Percentiles rank a stretch among this genome's conserved stretches.
phyloP scores from a whole-genome alignment of 352 stramenopile genomes.

The Phytopythium kandeliae region DNA sequence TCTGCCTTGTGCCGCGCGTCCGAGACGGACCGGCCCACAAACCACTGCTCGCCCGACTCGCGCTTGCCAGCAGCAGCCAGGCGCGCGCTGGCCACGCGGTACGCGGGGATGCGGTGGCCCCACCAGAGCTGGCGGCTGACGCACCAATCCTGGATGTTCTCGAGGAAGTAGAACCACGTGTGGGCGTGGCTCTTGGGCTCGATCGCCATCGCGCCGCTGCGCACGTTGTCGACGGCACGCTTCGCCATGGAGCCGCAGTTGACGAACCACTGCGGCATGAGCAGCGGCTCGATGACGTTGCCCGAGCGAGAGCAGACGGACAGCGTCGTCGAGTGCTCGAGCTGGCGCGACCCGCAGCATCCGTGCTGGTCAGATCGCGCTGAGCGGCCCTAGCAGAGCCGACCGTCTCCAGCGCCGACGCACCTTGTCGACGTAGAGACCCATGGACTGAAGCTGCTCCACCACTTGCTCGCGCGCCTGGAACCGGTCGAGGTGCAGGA shows the following conservation, averaged over 20 bases:
- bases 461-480: conserved; percentile 89
- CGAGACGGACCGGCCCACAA: conserved; percentile 91
- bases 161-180: conserved; percentile 98
- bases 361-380: neutral
- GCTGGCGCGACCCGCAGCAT: conserved; percentile 11
- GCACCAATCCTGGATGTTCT: conserved; percentile 99
- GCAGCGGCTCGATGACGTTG: conserved; percentile 98
- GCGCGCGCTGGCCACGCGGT: conserved; percentile 72
- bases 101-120: conserved; percentile 99
- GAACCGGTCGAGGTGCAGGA: conserved; percentile 95
- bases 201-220: conserved; percentile 93
- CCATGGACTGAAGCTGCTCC: conserved; percentile 84
- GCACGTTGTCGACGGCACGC: conserved; percentile 91
- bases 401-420: conserved; percentile 21
- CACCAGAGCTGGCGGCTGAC: conserved; percentile 99
- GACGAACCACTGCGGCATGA: conserved; percentile 99
- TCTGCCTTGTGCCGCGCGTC: conserved; percentile 90
- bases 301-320: conserved; percentile 96
- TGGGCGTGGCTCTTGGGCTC: conserved; percentile 89
- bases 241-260: conserved; percentile 95
- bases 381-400: no score
- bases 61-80: conserved; percentile 11
- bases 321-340: conserved; percentile 80
- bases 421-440: conserved; percentile 93
- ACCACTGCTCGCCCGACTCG: conserved; percentile 77